Base-by-base conservation (phyloP, 2,329 filamentous ascomycete species). In the Botryotinia narcissicola region DNA sequence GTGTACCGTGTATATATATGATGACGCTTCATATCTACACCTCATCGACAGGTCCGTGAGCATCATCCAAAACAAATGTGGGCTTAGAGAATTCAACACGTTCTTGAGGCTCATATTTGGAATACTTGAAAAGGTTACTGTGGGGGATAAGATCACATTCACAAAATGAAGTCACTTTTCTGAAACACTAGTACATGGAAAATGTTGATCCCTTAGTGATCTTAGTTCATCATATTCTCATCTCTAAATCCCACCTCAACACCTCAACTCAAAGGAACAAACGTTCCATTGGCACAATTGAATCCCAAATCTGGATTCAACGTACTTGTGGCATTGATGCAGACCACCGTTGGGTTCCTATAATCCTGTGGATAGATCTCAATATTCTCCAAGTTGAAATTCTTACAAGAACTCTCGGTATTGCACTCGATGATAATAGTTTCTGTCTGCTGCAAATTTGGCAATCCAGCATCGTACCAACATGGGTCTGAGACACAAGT, bases 401-500 rank as follows among this genome's bases (percentile, higher is more conserved):
- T 79, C 71, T 79, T 78, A 77, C 83, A 85, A 4, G 82, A 84
- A 7, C 75, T 77, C 16, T 81, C 76, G 4, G 82, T 83, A 73
- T 83, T 83, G 74, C 84, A 84, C 74, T 84, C 82, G 35, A 85
- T 77, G 51, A 85, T 82, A 51, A 84, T 77, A 16, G 82, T 80
- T 73, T 85, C 83, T 1, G 82, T 84, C 67, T 84, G 83, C 14
- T 80, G 80, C 40, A 84, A 76, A 46, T 81, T 77, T 0, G 81
- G 78, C 1, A 85, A 77, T 4, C 83, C 83, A 12, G 75, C 77
- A 71, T 85, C 76, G 74, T 85, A 85, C 83, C 84, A 85, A 76
- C 83, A 85, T 5, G 83, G 84, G 73, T 84, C 77, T 0, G 81
- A 80, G 14, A 81, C 81, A 73, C 84, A 85, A n/a, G 81, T 82